Base-by-base conservation (phyloP, 441 rosid species). In the Gossypium laxum region DNA sequence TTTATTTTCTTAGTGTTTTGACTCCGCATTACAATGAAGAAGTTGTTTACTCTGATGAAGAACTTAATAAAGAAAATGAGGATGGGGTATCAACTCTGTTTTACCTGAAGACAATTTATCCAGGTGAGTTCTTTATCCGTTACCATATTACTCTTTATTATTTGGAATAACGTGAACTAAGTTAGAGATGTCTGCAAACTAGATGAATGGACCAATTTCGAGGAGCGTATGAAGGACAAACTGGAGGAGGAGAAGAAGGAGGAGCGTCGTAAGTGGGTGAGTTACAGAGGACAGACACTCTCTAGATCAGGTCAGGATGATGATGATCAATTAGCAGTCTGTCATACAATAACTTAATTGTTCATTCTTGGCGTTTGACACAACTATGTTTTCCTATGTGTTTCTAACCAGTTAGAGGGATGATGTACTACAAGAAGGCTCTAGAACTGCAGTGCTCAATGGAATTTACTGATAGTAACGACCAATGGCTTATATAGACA, bases 121-220 rank as follows among this genome's bases (percentile, higher is more conserved):
- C 96, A 14, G 99, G 99, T 91, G 78, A 80, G 80, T 78, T 74
- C 45, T 52, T 4, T 50, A 38, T 72, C 43, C 74, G 21, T 43
- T 12, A 15, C 41, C 47, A 54, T 67, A 48, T 72, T 72, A 55
- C 65, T 41, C 71, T 75, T 69, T 75, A 66, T 21, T 58, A 22
- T 38, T 63, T 38, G 28, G 6, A 54, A 72, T 74, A 73, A 59
- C 67, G 50, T 30, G 72, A 67, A 55, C 21, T 51, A 67, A 81
- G 66, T 70, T 78, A 71, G 14, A 45, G 22, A 5, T 70, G 74
- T 54, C 61, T 74, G 72, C 75, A 63, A 76, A 67, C 55, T 73
- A 95, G 99, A 95, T 87, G 99, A 95, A 63, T 95, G 99, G 99
- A 79, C 78, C 72, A 89, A 92, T 78, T 92, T 86, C 76, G 48